Conservation (phyloP, 176 grass and related monocot species). For the maize (Zea mays) region DNA sequence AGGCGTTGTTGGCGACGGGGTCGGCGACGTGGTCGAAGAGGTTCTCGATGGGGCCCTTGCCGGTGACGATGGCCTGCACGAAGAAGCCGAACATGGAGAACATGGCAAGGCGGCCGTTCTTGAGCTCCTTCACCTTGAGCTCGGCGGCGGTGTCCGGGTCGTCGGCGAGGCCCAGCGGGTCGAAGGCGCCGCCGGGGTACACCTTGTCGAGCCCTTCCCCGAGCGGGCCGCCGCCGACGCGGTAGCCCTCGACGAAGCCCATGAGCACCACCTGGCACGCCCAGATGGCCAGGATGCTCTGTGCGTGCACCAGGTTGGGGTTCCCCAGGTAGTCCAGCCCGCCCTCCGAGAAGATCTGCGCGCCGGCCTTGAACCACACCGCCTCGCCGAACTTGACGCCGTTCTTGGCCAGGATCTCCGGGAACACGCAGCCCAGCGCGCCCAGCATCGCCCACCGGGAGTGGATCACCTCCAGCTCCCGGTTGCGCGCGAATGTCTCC, state of each 20-base stretch:
- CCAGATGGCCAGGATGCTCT: conserved; percentile 83
- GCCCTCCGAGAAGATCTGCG: conserved; percentile 76
- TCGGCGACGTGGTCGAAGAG: conserved; percentile 81
- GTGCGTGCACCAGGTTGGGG: conserved; percentile 72
- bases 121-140: conserved; percentile 97
- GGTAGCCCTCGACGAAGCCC: conserved; percentile 84
- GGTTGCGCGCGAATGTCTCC: conserved; percentile 75
- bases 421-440: conserved; percentile 64
- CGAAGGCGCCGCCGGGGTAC: conserved; percentile 68
- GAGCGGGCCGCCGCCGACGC: conserved; percentile 62
- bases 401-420: conserved; percentile 63
- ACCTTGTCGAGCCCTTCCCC: conserved; percentile 67
- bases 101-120: conserved; percentile 92
- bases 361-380: conserved; percentile 74
- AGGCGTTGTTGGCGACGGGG: conserved; percentile 93
- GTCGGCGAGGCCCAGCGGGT: conserved; percentile 66
- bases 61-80: conserved; percentile 93
- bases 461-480: conserved; percentile 92
- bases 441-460: conserved; percentile 71
- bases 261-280: conserved; percentile 66
- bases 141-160: conserved; percentile 73
- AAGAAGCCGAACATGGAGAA: conserved; percentile 99
- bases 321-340: conserved; percentile 74
- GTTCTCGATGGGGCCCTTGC: conserved; percentile 93
- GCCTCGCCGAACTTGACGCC: conserved; percentile 81